Evolutionary conservation across 1,139 yeast species (phyloP), one percentile per base, ranked within the genome.

Genomic region (Pneumocystis wakefieldiae): DNA sequence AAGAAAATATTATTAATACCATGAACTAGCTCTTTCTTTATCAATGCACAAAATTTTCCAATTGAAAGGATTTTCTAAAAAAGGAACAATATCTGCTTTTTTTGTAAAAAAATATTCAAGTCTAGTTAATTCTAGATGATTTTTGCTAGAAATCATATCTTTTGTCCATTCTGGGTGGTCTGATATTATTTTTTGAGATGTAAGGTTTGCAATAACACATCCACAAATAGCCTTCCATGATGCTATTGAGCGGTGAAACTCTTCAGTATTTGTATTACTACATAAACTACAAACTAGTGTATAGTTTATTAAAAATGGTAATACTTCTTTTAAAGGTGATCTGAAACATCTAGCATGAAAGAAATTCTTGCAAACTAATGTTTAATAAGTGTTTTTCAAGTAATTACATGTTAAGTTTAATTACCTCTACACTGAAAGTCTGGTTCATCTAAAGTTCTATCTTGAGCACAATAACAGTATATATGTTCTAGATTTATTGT

Each of bases 401-500:
- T 48, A 24, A 10, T 12, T 48, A 48, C 10, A 48, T 24, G 19
- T 48, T 48, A 12, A 3, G 12, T 24, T 12, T 24, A 48, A 48
- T 41, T 48, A 48, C 55, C 32, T 6, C 41, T 29, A 59, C 66
- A 65, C 59, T 59, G 62, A 17, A 63, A 61, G 29, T 65, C 66
- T 37, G 63, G 61, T 15, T 62, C 62, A 37, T 59, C 48, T 28
- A 65, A 59, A 37, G 62, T 63, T 35, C 66, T 60, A 36, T 65
- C 66, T 6, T 61, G 63, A 36, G 65, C 66, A 35, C 66, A 65
- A 55, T 65, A 65, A 53, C 66, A 65, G 42, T 63, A 65, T 28
- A 24, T 39, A 60, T 63, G 63, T 53, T 65, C 63, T 8, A 59
- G 59, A 36, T 65, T 65, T 39, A 65, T 38, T 3, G 66, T 65